Conservation (phyloP, 106 monocot species). For the Triglochin maritima region DNA sequence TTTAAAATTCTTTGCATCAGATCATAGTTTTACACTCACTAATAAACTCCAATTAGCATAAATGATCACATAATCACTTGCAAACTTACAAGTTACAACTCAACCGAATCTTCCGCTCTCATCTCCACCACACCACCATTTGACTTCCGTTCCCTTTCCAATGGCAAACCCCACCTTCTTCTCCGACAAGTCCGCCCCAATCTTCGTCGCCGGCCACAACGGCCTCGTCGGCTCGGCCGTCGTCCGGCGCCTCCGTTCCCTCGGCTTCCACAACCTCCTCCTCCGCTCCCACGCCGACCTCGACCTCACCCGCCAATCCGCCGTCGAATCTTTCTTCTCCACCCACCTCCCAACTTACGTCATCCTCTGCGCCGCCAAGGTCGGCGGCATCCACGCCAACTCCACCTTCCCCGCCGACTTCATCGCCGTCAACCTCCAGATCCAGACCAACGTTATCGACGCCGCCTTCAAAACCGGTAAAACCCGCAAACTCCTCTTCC, state of each 20-base stretch:
- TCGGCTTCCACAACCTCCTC: slow-evolving; percentile 76
- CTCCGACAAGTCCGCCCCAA: slow-evolving; percentile 52
- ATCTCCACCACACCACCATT: too few relatives aligned
- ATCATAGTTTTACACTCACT: too few relatives aligned
- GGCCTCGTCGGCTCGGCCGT: slow-evolving; percentile 90
- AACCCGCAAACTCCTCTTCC: slow-evolving; percentile 68
- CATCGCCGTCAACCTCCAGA: slow-evolving; percentile 89
- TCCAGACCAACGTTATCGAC: slow-evolving; percentile 94
- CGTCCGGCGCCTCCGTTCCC: slow-evolving; percentile 44
- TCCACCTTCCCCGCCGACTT: slow-evolving; percentile 91
- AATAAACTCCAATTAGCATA: too few relatives aligned
- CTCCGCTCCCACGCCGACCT: slow-evolving; percentile 66
- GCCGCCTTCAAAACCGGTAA: slow-evolving; percentile 48
- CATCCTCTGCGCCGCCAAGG: slow-evolving; percentile 84
- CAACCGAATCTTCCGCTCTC: too few relatives aligned
- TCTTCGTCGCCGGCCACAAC: slow-evolving; percentile 89
- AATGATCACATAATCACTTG: too few relatives aligned
- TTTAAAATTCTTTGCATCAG: too few relatives aligned
- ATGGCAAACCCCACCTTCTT: slow-evolving; percentile 33
- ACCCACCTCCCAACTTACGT: slow-evolving; percentile 60
- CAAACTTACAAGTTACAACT: too few relatives aligned
- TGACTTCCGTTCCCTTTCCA: background rate
- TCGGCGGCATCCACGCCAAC: slow-evolving; percentile 97
- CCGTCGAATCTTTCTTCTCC: slow-evolving; percentile 80
- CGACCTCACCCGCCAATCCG: slow-evolving; percentile 86